Evolutionary conservation across 2,329 filamentous ascomycete genomes (phyloP).

Genomic region (Pyrenochaeta sp.): DNA sequence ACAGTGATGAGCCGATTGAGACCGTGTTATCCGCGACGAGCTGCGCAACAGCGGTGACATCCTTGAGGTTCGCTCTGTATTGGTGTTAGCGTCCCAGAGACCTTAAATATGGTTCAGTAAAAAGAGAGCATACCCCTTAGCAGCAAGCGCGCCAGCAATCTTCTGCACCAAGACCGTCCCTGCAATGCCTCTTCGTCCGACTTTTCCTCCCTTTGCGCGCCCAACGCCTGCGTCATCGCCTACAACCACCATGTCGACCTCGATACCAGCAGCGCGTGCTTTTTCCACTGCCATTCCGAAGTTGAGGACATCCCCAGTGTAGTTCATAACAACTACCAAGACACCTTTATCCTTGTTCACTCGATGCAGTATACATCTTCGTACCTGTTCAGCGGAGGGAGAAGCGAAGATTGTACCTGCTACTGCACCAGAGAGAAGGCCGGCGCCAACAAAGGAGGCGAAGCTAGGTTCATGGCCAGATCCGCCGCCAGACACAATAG

Average conservation of each 20-base stretch:
- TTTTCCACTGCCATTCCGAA: slow-evolving; percentile 96
- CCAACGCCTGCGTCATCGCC: slow-evolving; percentile 94
- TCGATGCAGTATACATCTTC: slow-evolving; percentile 75
- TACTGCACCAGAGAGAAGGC: slow-evolving; percentile 81
- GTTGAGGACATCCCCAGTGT: slow-evolving; percentile 80
- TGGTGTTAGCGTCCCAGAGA: slow-evolving; percentile 9
- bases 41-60: slow-evolving; percentile 77
- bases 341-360: slow-evolving; percentile 78
- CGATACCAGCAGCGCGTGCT: slow-evolving; percentile 78
- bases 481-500: slow-evolving; percentile 86
- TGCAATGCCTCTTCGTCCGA: slow-evolving; percentile 88
- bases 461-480: slow-evolving; percentile 92
- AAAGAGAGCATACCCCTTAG: slow-evolving; percentile 62
- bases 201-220: slow-evolving; percentile 82
- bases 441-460: slow-evolving; percentile 82
- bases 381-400: slow-evolving; percentile 82
- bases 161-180: slow-evolving; percentile 93
- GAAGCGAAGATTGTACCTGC: slow-evolving; percentile 89
- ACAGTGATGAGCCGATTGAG: slow-evolving; percentile 83
- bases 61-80: slow-evolving; percentile 62
- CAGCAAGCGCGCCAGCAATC: slow-evolving; percentile 84
- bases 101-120: neutral
- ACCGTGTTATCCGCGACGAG: slow-evolving; percentile 79
- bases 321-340: slow-evolving; percentile 94
- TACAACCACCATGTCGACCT: slow-evolving; percentile 89